Percentiles rank a stretch among this genome's conserved stretches.
Evolutionary conservation across 2,329 filamentous ascomycete genomes (phyloP).

Genomic region (Ceratocystis cacaofunesta): DNA sequence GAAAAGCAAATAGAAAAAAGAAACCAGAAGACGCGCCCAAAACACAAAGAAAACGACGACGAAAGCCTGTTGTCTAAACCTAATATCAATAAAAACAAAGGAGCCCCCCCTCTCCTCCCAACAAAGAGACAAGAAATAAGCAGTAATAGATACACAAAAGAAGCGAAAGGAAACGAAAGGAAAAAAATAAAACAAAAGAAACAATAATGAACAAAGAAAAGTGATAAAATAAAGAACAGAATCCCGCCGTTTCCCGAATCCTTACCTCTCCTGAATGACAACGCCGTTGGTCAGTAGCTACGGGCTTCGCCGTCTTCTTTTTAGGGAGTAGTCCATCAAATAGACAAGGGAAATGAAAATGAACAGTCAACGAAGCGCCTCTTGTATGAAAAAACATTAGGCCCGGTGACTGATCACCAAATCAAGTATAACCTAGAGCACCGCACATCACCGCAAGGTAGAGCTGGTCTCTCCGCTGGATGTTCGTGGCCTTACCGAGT

Average conservation of each 20-base stretch:
- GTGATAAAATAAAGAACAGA: not conserved
- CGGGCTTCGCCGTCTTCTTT: not conserved
- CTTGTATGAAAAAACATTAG: not conserved
- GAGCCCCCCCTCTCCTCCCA: not conserved
- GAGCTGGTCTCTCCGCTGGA: slow-evolving; percentile 25
- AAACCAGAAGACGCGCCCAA: slow-evolving; percentile 3
- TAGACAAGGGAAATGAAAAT: not conserved
- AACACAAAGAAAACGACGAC: not conserved
- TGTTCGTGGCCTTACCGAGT: slow-evolving; percentile 24
- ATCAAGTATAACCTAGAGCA: not conserved
- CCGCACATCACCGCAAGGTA: slow-evolving; percentile 11
- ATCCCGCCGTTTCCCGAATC: not conserved
- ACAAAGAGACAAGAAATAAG: not conserved
- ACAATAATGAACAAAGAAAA: not conserved
- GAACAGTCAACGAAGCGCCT: not conserved
- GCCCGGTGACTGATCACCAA: not conserved
- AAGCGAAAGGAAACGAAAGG: not conserved
- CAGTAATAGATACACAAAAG: slow-evolving; percentile 1
- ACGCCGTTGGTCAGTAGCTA: not conserved
- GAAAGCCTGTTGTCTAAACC: not conserved
- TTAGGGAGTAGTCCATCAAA: slow-evolving; percentile 1
- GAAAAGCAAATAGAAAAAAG: slow-evolving; percentile 1
- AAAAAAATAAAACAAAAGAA: not conserved
- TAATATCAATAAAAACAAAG: not conserved
- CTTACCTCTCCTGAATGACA: not conserved